Evolutionary conservation across 164 flowering plant genomes (phyloP).

Genomic region (Vitis labrusca): DNA sequence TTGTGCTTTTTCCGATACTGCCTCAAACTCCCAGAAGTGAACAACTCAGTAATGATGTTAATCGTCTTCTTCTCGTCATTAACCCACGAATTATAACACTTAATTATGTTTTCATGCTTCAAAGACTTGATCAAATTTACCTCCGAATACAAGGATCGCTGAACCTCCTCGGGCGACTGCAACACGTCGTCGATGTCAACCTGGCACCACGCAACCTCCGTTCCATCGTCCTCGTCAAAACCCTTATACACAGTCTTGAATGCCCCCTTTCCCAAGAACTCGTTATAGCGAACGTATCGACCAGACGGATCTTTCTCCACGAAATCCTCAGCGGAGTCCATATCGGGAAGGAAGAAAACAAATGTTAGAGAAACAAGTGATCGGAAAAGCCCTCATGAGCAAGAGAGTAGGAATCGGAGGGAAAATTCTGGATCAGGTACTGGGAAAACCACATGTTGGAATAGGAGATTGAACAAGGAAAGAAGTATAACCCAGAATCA

Average conservation of each 20-base stretch:
- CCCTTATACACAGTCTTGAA: slow-evolving; percentile 40
- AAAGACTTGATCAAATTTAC: not conserved
- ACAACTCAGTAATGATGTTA: not conserved
- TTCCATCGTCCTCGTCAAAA: slow-evolving; percentile 66
- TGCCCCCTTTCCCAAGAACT: not conserved
- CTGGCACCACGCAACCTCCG: not conserved
- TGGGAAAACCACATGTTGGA: too few relatives aligned
- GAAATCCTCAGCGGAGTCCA: slow-evolving; percentile 16
- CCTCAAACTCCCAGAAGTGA: not conserved
- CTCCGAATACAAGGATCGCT: not conserved
- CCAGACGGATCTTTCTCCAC: slow-evolving; percentile 9
- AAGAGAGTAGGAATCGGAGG: too few relatives aligned
- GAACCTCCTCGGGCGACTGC: not conserved
- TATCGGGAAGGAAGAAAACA: too few relatives aligned
- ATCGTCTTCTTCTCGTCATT: not conserved
- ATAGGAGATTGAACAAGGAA: too few relatives aligned
- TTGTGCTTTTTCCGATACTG: slow-evolving; percentile 26
- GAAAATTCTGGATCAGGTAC: too few relatives aligned
- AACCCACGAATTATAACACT: not conserved
- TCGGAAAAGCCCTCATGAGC: too few relatives aligned
- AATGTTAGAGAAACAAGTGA: too few relatives aligned
- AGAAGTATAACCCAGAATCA: too few relatives aligned
- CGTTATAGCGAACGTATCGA: slow-evolving; percentile 1
- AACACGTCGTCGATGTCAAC: not conserved
- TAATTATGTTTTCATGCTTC: not conserved